These are phyloP conservation scores for Penicillium frequentans DNA, from an alignment of 2,329 filamentous ascomycete species.

Conservation along the genomic window DNA sequence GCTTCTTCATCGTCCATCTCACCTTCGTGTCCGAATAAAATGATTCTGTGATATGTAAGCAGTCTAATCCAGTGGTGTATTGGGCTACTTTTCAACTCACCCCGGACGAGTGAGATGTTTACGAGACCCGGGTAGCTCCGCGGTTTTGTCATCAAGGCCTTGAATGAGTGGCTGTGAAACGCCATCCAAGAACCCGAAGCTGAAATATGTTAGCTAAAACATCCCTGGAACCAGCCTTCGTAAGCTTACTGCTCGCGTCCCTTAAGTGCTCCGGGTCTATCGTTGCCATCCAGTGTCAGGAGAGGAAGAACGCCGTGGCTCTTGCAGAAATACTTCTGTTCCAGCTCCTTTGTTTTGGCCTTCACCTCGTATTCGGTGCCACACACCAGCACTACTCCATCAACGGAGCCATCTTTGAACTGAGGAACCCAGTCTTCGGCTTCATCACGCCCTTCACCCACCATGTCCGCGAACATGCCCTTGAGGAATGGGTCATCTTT, in stretches of 20 bases:
- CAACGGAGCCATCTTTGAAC: slow-evolving; percentile 3
- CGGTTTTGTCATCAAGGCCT: slow-evolving; percentile 27
- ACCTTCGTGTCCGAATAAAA: slow-evolving; percentile 40
- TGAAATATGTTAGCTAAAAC: slow-evolving; percentile 7
- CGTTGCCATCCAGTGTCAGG: not conserved
- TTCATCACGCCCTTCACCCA: slow-evolving; percentile 8
- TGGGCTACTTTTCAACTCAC: not conserved
- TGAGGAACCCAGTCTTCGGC: slow-evolving; percentile 1
- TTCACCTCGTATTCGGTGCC: not conserved
- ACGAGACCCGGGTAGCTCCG: not conserved
- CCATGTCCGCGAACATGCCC: slow-evolving; percentile 12
- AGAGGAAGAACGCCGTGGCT: not conserved
- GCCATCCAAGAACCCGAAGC: slow-evolving; percentile 48
- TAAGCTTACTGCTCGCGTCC: slow-evolving; percentile 21
- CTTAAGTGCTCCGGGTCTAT: not conserved
- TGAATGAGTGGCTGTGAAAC: slow-evolving; percentile 43
- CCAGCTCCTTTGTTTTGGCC: not conserved
- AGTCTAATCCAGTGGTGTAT: not conserved
- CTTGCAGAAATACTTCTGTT: not conserved
- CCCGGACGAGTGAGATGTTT: not conserved
- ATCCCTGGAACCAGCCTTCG: not conserved
- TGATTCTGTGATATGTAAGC: slow-evolving; percentile 6
- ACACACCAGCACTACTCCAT: slow-evolving; percentile 9
- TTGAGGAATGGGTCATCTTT: slow-evolving; percentile 11
- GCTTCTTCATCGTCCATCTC: slow-evolving; percentile 22